Base-by-base conservation (phyloP, 2,329 filamentous ascomycete species). In the Apiospora malaysiana region DNA sequence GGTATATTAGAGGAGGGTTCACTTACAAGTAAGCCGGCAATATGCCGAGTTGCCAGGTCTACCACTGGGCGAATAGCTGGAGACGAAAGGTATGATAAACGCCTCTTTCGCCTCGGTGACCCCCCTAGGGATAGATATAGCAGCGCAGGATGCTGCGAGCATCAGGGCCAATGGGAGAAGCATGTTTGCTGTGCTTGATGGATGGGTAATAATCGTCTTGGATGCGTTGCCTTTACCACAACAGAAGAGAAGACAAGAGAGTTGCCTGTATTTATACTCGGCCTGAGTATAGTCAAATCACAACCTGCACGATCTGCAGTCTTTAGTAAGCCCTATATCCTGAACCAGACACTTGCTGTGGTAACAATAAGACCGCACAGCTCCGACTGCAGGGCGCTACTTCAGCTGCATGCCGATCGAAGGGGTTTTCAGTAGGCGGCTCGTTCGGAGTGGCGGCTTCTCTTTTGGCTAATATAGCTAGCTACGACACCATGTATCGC, bases 371-470 rank as follows among this genome's bases (percentile, higher is more conserved):
- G 32, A 8, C 56, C 16, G 8, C 8, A 21, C 27, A 21, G 27
- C 27, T 21, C 16, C 1, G 27, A 37, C 27, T 59, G 51, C 51
- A 59, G 51, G 27, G 9, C 27, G 51, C 51, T 59, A 37, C 32
- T 32, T 21, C 27, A 59, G 25, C 49, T 63, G 18, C 56, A 63
- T 63, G 32, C 4, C n/a, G 18, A 63, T n/a, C 21, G 56, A 63
- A 63, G 27, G 32, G 56, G 9, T 63, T 40, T 2, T 2, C 27
- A 12, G 21, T 7, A 1, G 27, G 27, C 56, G 32, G 32, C 27
- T 32, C 32, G 56, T 40, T 63, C 56, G 32, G 56, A 63, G 56
- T 63, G 56, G 56, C 40, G 56, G 32, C 12, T 63, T 63, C 18
- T 23, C 32, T 63, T 12, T 25, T n/a, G 56, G 56, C 56, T 63